Evolutionary conservation across 148 eudicot genomes (phyloP), one percentile per base, ranked within the genome.

Genomic region (Agrostemma githago): DNA sequence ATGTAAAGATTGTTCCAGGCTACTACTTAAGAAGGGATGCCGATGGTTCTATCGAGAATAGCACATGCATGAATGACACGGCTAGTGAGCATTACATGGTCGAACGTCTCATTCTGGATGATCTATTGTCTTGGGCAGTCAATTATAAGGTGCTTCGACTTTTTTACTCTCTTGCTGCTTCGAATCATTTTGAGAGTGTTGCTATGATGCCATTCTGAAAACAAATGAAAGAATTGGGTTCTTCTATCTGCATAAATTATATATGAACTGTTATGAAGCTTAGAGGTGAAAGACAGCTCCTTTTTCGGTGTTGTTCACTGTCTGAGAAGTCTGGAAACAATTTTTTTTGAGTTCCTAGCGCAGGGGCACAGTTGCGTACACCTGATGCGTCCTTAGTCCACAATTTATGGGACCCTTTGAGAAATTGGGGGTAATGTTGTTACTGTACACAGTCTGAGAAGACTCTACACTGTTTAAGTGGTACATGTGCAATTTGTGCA

Each of bases 31-130:
- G 99, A 79, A 79, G 92, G 84, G 88, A 89, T 62, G 74, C 76
- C 61, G 86, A 92, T 83, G 99, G 97, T 59, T 74, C 74, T 70
- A 86, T 90, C 73, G 94, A 92, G 82, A 74, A 85, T 61, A 92
- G 94, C 82, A 83, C 99, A 57, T 90, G 90, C 66, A 81, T 81
- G 74, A 95, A 95, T 82, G 86, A 95, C 80, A 92, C 99, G 8
- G 97, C 97, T 54, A 92, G 97, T 71, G 99, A 95, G 86, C 99
- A 95, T 92, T 90, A 83, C 73, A 95, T 95, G 99, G 99, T 86
- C 80, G 94, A 90, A 73, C 90, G 97, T 46, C 78, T 95, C 74
- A 92, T 92, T 80, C 60, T 92, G 81, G 99, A 95, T 81, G 99
- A 95, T 83, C 89, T 95, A 40, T 73, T 84, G 73, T 84, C 82